Evolutionary conservation across 768 basidiomycete species (phyloP).

Genomic region (Amyloporia xantha): DNA sequence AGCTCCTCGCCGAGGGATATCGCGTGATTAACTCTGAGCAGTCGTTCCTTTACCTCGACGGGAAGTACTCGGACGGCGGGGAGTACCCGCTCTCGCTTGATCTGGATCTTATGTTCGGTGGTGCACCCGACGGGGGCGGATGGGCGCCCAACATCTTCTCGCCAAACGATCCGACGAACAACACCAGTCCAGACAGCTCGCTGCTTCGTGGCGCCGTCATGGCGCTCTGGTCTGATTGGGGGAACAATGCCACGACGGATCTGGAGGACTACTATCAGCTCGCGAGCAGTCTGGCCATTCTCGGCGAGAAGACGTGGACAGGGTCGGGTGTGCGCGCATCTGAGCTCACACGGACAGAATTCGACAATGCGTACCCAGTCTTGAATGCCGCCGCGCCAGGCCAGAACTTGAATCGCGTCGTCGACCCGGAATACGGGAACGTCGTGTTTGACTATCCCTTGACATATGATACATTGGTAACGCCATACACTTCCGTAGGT

Average conservation of each 20-base stretch:
- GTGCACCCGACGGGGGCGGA: constrained; percentile 18
- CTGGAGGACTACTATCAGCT: constrained; percentile 39
- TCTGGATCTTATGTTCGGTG: constrained; percentile 25
- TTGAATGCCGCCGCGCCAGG: constrained; percentile 35
- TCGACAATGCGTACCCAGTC: constrained; percentile 28
- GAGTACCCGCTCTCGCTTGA: constrained; percentile 29
- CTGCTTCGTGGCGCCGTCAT: constrained; percentile 20
- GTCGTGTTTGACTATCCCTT: constrained; percentile 25
- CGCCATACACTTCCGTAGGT: constrained; percentile 32
- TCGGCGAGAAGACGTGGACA: constrained; percentile 39
- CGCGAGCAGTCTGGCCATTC: constrained; percentile 32
- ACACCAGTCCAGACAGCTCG: constrained; percentile 16
- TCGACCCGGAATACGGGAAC: constrained; percentile 22
- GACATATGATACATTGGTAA: constrained; percentile 14
- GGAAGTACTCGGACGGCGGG: constrained; percentile 21
- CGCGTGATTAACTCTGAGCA: constrained; percentile 24
- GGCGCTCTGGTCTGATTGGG: constrained; percentile 35
- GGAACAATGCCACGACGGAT: constrained; percentile 38
- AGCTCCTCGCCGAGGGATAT: constrained; percentile 20
- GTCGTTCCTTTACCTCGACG: constrained; percentile 19
- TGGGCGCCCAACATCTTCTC: constrained; percentile 24
- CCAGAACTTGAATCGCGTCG: constrained; percentile 37
- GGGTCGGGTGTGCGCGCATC: constrained; percentile 31
- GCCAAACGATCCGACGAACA: constrained; percentile 19
- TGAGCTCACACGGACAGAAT: constrained; percentile 29